A percentile compares a stretch with the other conserved stretches of the same genome.
Evolutionary conservation across 805 yeast species (phyloP).

Genomic region (Spathaspora boniae): DNA sequence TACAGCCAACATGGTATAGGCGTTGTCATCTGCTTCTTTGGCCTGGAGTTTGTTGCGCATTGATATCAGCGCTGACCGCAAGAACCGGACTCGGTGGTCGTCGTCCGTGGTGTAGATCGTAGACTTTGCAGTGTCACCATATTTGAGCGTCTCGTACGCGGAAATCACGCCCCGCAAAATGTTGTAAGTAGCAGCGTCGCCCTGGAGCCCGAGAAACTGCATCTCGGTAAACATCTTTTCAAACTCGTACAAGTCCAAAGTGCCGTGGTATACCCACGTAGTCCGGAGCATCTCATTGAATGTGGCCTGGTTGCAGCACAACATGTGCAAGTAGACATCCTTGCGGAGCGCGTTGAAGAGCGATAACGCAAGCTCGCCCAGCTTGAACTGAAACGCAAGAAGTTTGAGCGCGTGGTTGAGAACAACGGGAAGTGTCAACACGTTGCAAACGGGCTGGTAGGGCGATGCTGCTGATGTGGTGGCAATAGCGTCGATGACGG

Average conservation of each 20-base stretch:
- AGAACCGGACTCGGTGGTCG: no score
- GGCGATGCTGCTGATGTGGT: conserved; percentile 17
- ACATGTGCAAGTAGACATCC: conserved; percentile 30
- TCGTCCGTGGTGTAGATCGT: no score
- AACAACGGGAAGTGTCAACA: conserved; percentile 32
- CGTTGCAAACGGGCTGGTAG: conserved; percentile 25
- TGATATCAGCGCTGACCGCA: no score
- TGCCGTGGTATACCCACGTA: conserved; percentile 38
- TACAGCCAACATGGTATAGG: no score
- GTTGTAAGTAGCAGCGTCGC: conserved; percentile 33
- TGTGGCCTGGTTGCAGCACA: conserved; percentile 38
- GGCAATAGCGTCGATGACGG: conserved; percentile 15
- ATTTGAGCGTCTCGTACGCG: conserved; percentile 27
- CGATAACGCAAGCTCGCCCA: conserved; percentile 34
- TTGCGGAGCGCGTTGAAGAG: conserved; percentile 33
- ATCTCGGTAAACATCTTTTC: conserved; percentile 35
- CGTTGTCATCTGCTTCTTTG: no score
- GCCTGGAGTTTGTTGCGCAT: no score
- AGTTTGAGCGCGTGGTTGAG: conserved; percentile 29
- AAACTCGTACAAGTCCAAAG: conserved; percentile 29
- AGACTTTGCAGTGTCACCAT: no score
- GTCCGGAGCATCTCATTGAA: conserved; percentile 36
- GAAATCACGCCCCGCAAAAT: conserved; percentile 31
- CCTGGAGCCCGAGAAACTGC: conserved; percentile 39
- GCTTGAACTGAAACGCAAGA: conserved; percentile 22